A percentile compares a stretch with the other conserved stretches of the same genome.
These are phyloP conservation scores for Sphenostylis stenocarpa DNA, from an alignment of 306 rosid species.

Conservation along the genomic window DNA sequence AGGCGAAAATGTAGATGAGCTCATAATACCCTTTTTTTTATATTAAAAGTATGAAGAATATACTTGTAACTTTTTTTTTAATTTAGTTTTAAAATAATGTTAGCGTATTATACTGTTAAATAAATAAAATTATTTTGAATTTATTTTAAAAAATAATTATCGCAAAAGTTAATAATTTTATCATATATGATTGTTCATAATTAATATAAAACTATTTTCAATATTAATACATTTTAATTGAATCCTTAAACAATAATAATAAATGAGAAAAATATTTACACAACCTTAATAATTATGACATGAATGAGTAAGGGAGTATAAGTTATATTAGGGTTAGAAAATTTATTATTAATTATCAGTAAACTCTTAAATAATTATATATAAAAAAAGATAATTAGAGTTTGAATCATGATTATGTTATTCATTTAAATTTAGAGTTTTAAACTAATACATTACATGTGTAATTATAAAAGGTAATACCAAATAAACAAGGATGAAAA, in stretches of 20 bases:
- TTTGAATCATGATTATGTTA: too few relatives aligned
- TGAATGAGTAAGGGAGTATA: too few relatives aligned
- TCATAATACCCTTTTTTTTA: neutral
- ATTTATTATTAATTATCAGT: too few relatives aligned
- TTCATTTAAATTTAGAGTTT: too few relatives aligned
- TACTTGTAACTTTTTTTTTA: neutral
- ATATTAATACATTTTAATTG: neutral
- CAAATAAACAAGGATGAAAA: too few relatives aligned
- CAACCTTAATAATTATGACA: too few relatives aligned
- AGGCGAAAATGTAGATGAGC: slow-evolving; percentile 22
- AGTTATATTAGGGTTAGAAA: too few relatives aligned
- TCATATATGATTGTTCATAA: neutral
- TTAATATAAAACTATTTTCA: neutral
- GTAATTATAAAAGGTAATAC: too few relatives aligned
- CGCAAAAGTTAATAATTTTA: neutral
- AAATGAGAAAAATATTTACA: neutral
- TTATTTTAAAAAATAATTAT: neutral
- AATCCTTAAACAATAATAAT: neutral
- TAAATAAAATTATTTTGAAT: neutral
- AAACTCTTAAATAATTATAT: too few relatives aligned
- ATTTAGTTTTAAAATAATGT: neutral
- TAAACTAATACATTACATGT: too few relatives aligned
- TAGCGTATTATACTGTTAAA: neutral
- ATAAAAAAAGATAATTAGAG: too few relatives aligned
- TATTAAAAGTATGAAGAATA: neutral